Base-by-base conservation (phyloP, 2,329 filamentous ascomycete genomes). In the Xylariaceae sp. region DNA sequence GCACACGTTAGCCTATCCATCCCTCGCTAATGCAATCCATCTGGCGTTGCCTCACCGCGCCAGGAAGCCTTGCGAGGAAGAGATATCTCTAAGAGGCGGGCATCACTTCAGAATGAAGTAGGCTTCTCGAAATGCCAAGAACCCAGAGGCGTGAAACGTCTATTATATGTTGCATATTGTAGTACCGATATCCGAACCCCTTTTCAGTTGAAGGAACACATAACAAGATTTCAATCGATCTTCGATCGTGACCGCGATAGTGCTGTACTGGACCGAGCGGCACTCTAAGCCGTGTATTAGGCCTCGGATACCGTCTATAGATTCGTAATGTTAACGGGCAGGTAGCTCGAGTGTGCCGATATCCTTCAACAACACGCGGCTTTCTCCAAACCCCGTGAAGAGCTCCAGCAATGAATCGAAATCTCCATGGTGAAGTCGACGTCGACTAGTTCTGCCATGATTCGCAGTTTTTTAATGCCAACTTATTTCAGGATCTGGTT, bases 101-200 rank as follows among this genome's bases (percentile, higher is more conserved):
- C 35, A 35, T 49, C 18, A 23, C 47, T 57, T 15, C 53, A 30
- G 23, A 30, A 30, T 30, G 35, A 34, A 15, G 47, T 39, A 41
- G 50, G 45, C 17, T 51, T 35, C 48, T 48, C 37, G 48, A 53
- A 17, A 59, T 53, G 53, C 44, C 49, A 58, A 18, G 37, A 13
- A 55, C 49, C 37, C 39, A 48, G 30, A 30, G 39, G 39, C 49
- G n/a, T 45, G n/a, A 35, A 17, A 45, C 30, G 15, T 51, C 52
- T 30, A 30, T 13, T 55, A 51, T 53, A 49, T 51, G 45, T 52
- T 30, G 52, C 54, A 59, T 49, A 44, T 53, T 62, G 41, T 9
- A 52, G 53, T 10, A 45, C 30, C 30, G 44, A 45, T 53, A 41
- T 59, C 37, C 34, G 54, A 59, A 34, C 48, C 13, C 39, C 17